phyloP scores from a whole-genome alignment of 2,329 filamentous ascomycete species.

The Penicillium glabrum region DNA sequence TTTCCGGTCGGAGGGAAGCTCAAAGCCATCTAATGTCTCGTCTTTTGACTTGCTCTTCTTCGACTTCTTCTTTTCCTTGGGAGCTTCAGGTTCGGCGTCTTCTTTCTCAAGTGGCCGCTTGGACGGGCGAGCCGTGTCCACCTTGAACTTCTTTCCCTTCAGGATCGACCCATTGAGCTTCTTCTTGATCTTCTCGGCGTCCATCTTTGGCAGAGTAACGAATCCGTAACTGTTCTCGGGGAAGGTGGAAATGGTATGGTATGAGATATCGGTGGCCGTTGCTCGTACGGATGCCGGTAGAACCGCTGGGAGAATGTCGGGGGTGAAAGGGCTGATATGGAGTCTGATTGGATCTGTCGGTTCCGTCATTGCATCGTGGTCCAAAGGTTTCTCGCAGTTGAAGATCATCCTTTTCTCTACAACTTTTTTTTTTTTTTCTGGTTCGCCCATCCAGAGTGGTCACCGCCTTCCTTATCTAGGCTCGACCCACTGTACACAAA shows the following conservation, averaged over 20 bases:
- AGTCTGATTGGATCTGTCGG: conserved; percentile 54
- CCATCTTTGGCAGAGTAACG: conserved; percentile 74
- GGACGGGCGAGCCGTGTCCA: conserved; percentile 75
- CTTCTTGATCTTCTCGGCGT: conserved; percentile 87
- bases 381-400: not conserved
- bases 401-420: not conserved
- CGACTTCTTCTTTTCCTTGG: conserved; percentile 41
- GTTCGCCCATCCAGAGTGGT: not conserved
- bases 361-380: conserved; percentile 31
- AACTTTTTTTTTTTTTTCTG: conserved; percentile 1
- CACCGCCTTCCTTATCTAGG: not conserved
- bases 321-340: conserved; percentile 84
- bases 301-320: conserved; percentile 69
- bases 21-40: conserved; percentile 62
- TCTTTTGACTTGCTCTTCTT: conserved; percentile 56
- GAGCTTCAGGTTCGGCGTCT: conserved; percentile 39
- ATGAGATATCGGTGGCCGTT: conserved; percentile 78
- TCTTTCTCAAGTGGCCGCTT: conserved; percentile 48
- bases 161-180: conserved; percentile 86
- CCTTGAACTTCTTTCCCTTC: conserved; percentile 78
- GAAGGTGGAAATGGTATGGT: conserved; percentile 80
- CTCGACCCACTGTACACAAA: not conserved
- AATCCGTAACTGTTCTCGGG: conserved; percentile 90
- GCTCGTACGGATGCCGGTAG: conserved; percentile 67
- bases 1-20: conserved; percentile 70